Percentiles rank a stretch among this genome's conserved stretches.
phyloP scores from a whole-genome alignment of 2,329 filamentous ascomycete species.

The Penicillium olsonii region DNA sequence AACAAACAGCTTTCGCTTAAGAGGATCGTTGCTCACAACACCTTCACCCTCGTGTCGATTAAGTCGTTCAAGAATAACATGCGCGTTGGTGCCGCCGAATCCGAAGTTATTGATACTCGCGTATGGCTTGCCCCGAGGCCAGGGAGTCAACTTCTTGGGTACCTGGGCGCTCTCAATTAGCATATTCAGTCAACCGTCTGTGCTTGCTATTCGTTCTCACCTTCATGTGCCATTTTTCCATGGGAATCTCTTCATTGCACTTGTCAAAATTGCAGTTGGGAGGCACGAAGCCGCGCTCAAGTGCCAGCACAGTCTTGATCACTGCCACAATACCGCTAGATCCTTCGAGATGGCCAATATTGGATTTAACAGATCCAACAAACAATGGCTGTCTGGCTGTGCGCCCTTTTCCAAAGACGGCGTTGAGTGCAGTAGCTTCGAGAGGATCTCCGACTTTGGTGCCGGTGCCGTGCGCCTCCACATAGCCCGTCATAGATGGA shows the following conservation, averaged over 20 bases:
- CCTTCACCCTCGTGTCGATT: slow-evolving; percentile 19
- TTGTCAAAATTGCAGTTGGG: slow-evolving; percentile 28
- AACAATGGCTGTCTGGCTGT: slow-evolving; percentile 23
- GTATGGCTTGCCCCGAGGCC: slow-evolving; percentile 27
- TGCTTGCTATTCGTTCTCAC: slow-evolving; percentile 1
- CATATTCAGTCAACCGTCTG: neutral
- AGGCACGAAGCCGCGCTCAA: slow-evolving; percentile 31
- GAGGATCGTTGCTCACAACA: slow-evolving; percentile 11
- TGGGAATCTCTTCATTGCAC: slow-evolving; percentile 25
- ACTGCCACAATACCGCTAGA: slow-evolving; percentile 29
- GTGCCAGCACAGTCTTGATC: slow-evolving; percentile 29
- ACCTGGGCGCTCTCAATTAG: slow-evolving; percentile 11
- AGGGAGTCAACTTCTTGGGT: slow-evolving; percentile 25
- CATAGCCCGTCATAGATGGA: slow-evolving; percentile 30
- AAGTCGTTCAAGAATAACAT: slow-evolving; percentile 31
- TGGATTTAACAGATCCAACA: slow-evolving; percentile 33
- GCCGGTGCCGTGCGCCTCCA: slow-evolving; percentile 49
- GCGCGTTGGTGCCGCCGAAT: slow-evolving; percentile 38
- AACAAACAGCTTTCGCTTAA: slow-evolving; percentile 18
- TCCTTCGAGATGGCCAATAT: slow-evolving; percentile 33
- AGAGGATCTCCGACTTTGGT: slow-evolving; percentile 37
- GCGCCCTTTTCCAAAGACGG: slow-evolving; percentile 23
- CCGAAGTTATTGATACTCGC: slow-evolving; percentile 39
- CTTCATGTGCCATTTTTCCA: slow-evolving; percentile 30
- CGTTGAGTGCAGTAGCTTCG: slow-evolving; percentile 27